phyloP scores from a whole-genome alignment of 805 yeast species.

The Kluyveromyces siamensis region DNA sequence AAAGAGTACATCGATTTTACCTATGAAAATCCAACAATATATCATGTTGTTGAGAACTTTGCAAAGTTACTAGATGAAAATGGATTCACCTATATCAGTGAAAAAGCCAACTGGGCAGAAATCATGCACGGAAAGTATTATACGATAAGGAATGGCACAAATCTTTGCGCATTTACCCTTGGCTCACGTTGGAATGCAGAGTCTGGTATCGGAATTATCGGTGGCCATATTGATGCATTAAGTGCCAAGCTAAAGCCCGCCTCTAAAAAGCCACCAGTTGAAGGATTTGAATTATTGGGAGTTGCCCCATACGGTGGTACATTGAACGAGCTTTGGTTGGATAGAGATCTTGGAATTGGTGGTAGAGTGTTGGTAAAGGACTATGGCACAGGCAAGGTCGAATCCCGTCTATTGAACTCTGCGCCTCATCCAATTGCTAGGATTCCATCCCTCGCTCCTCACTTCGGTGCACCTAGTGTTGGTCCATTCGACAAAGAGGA shows the following conservation, averaged over 20 bases:
- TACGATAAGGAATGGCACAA: slow-evolving; percentile 60
- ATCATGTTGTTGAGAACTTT: slow-evolving; percentile 55
- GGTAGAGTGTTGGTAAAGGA: slow-evolving; percentile 58
- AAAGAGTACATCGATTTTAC: slow-evolving; percentile 64
- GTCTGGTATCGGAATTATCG: slow-evolving; percentile 60
- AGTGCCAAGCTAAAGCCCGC: slow-evolving; percentile 64
- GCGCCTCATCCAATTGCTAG: slow-evolving; percentile 66
- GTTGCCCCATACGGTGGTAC: slow-evolving; percentile 82
- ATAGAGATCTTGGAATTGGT: slow-evolving; percentile 78
- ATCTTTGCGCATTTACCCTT: slow-evolving; percentile 58
- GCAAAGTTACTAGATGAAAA: slow-evolving; percentile 38
- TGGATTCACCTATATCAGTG: slow-evolving; percentile 61
- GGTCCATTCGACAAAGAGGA: slow-evolving; percentile 74
- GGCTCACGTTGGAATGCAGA: slow-evolving; percentile 60
- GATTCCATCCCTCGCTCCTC: slow-evolving; percentile 81
- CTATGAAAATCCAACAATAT: slow-evolving; percentile 63
- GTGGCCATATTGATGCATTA: slow-evolving; percentile 69
- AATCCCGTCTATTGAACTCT: slow-evolving; percentile 42
- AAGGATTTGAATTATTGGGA: slow-evolving; percentile 71
- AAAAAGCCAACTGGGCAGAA: slow-evolving; percentile 37
- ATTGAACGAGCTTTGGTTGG: slow-evolving; percentile 60
- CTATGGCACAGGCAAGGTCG: slow-evolving; percentile 28
- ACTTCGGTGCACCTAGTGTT: slow-evolving; percentile 61
- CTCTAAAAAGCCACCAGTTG: slow-evolving; percentile 49
- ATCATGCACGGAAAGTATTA: slow-evolving; percentile 46